Base-by-base conservation (phyloP, 2,329 filamentous ascomycete species). In the Taxawa tesnikishii region DNA sequence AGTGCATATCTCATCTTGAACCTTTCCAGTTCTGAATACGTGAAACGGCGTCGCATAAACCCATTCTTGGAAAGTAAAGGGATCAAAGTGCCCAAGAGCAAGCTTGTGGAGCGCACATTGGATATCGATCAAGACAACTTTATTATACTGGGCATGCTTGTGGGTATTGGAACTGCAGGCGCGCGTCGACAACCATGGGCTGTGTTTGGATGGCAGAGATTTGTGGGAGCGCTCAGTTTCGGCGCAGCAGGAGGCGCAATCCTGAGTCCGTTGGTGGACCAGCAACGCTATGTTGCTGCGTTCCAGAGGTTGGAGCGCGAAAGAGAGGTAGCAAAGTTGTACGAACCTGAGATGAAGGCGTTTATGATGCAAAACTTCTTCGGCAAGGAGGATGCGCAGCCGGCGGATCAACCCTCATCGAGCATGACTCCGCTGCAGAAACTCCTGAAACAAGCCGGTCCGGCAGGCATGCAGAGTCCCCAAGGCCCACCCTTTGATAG, bases 11-110 rank as follows among this genome's bases (percentile, higher is more conserved):
- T n/a, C 8, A 8, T 23, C 8, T n/a, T 23, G 19, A n/a, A n/a
- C n/a, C 8, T 23, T 8, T 8, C 8, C 8, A 23, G 19, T n/a
- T 8, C 8, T 8, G 19, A 23, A 23, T 23, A n/a, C 8, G 19
- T n/a, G n/a, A 8, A n/a, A 8, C 19, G n/a, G 8, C n/a, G n/a
- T n/a, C 19, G 19, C n/a, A n/a, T 23, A n/a, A 23, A 31, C 11
- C 34, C 32, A 24, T 40, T 32, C 11, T 32, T 40, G 21, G 30
- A 34, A 18, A 32, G 31, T 21, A 34, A 40, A n/a, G 38, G 38
- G 1, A 19, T 35, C 27, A 24, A 34, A 21, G n/a, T 34, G 2
- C 38, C 34, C 11, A 26, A 19, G 15, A 28, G 29, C 23, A 37
- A 37, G 12, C 33, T 40, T 2, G 23, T 37, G 6, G 34, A 37